phyloP scores from a whole-genome alignment of 2,329 filamentous ascomycete genomes.

The Alternaria panax region DNA sequence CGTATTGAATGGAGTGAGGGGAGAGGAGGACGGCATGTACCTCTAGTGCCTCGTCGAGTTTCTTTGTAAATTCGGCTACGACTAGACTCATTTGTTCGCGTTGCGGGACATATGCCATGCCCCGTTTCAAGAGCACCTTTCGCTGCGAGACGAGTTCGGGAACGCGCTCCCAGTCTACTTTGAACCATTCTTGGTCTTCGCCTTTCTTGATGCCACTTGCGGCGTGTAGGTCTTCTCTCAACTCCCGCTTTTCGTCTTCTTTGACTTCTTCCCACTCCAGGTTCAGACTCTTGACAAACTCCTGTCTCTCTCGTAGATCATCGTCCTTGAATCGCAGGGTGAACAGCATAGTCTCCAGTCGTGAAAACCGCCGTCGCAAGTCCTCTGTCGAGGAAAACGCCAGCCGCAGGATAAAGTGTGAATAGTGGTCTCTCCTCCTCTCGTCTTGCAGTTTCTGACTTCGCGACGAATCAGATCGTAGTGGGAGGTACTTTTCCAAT shows the following conservation, averaged over 20 bases:
- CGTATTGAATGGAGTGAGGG: not conserved
- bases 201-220: slow-evolving; percentile 61
- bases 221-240: slow-evolving; percentile 65
- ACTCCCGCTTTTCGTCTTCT: slow-evolving; percentile 77
- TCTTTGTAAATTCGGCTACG: slow-evolving; percentile 80
- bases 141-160: slow-evolving; percentile 83
- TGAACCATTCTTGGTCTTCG: slow-evolving; percentile 91
- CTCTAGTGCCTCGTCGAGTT: slow-evolving; percentile 83
- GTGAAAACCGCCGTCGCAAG: slow-evolving; percentile 81
- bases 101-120: slow-evolving; percentile 90
- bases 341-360: slow-evolving; percentile 90
- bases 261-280: slow-evolving; percentile 85
- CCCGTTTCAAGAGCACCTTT: slow-evolving; percentile 75
- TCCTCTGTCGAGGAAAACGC: slow-evolving; percentile 94
- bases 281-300: slow-evolving; percentile 78
- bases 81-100: slow-evolving; percentile 90
- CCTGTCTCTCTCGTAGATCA: slow-evolving; percentile 72
- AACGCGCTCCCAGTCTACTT: slow-evolving; percentile 93
- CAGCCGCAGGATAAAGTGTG: slow-evolving; percentile 93
- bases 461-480: slow-evolving; percentile 76
- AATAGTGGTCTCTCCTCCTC: slow-evolving; percentile 95
- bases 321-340: slow-evolving; percentile 81
- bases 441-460: slow-evolving; percentile 69
- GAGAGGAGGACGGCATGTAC: slow-evolving; percentile 56
- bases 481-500: slow-evolving; percentile 84